Conservation (phyloP, 2,329 filamentous ascomycete species). For the Beauveria scarabaeidicola region DNA sequence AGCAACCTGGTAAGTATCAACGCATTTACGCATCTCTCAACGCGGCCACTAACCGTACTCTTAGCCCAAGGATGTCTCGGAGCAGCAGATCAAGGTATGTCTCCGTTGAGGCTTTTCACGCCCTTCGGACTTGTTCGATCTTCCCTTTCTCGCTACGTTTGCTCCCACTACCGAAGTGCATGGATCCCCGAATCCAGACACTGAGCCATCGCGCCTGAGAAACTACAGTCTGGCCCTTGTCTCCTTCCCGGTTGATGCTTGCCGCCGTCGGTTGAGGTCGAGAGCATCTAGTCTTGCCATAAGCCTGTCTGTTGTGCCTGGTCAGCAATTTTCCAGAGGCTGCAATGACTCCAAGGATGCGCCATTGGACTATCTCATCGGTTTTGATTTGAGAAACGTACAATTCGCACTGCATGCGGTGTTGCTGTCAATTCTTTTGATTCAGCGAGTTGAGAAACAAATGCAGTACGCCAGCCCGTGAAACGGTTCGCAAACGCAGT, state of each 20-base stretch:
- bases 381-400: slow-evolving; percentile 11
- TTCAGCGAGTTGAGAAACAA: slow-evolving; percentile 6
- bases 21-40: not conserved
- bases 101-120: slow-evolving; percentile 66
- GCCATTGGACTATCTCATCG: slow-evolving; percentile 11
- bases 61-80: slow-evolving; percentile 91
- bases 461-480: not conserved
- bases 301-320: slow-evolving; percentile 30
- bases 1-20: slow-evolving; percentile 78
- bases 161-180: slow-evolving; percentile 23
- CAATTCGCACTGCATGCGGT: not conserved
- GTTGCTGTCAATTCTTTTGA: slow-evolving; percentile 8
- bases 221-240: slow-evolving; percentile 3
- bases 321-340: slow-evolving; percentile 35
- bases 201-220: slow-evolving; percentile 8
- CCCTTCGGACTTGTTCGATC: slow-evolving; percentile 65
- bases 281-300: slow-evolving; percentile 21
- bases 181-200: slow-evolving; percentile 1
- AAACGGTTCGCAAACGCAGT: not conserved
- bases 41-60: slow-evolving; percentile 35
- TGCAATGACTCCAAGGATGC: slow-evolving; percentile 7
- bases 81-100: slow-evolving; percentile 99
- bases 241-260: slow-evolving; percentile 14
- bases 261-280: slow-evolving; percentile 14
- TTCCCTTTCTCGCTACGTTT: slow-evolving; percentile 32